These are phyloP conservation scores for Carex scoparia DNA, from an alignment of 176 grass and related monocot species.

Conservation along the genomic window DNA sequence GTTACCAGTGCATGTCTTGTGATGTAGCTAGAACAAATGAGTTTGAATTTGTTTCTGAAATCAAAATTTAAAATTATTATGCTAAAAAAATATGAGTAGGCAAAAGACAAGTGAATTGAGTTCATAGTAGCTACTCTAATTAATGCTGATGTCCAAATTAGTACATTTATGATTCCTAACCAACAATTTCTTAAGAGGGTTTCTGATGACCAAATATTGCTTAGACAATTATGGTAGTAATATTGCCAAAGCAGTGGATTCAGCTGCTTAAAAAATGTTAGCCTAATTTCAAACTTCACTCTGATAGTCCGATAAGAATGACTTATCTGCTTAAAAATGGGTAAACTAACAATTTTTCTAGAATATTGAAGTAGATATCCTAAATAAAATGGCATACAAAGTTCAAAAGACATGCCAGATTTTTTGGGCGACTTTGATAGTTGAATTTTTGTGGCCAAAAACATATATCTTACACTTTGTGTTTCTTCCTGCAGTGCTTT, in stretches of 20 bases:
- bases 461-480: background rate
- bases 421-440: background rate
- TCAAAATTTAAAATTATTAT: background rate
- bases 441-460: background rate
- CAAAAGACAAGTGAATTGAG: background rate
- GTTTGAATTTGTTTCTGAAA: too few relatives aligned
- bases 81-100: background rate
- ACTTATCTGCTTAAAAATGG: too few relatives aligned
- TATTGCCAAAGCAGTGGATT: too few relatives aligned
- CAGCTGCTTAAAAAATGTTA: too few relatives aligned
- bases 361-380: background rate
- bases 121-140: too few relatives aligned
- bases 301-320: too few relatives aligned
- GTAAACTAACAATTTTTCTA: background rate
- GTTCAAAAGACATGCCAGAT: background rate
- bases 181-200: too few relatives aligned
- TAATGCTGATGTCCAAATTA: too few relatives aligned
- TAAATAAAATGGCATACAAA: background rate
- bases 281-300: too few relatives aligned
- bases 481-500: slow-evolving; percentile 48
- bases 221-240: too few relatives aligned
- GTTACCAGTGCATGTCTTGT: background rate
- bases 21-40: background rate
- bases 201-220: too few relatives aligned
- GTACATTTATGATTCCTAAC: too few relatives aligned